Evolutionary conservation across 805 yeast genomes (phyloP).

Genomic region (Candida tallmaniae): DNA sequence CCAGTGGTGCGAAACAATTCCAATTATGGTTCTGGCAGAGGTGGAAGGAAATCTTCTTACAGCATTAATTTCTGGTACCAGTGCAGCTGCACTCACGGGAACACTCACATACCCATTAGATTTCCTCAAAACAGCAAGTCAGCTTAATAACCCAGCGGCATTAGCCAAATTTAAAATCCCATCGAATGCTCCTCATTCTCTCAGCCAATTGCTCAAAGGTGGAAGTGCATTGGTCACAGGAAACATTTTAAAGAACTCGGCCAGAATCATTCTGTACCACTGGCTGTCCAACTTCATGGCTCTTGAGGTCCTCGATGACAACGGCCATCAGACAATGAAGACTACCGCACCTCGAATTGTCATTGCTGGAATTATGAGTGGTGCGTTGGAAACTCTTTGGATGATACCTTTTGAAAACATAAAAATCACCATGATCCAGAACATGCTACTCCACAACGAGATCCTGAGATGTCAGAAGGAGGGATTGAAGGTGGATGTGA

Average conservation of each 20-base stretch:
- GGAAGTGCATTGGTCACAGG: conserved; percentile 75
- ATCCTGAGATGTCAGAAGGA: conserved; percentile 13
- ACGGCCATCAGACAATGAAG: conserved; percentile 43
- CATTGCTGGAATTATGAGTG: conserved; percentile 82
- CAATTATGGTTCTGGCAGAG: too few species aligned
- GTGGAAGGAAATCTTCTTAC: conserved; percentile 41
- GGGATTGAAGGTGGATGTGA: conserved; percentile 21
- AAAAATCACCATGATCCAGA: conserved; percentile 76
- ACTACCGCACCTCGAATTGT: conserved; percentile 76
- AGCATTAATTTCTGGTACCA: conserved; percentile 55
- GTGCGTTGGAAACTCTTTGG: conserved; percentile 73
- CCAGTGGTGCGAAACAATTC: too few species aligned
- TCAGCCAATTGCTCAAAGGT: conserved; percentile 48
- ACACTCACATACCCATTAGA: conserved; percentile 70
- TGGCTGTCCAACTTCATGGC: conserved; percentile 67
- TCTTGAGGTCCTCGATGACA: conserved; percentile 28
- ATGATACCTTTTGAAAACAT: conserved; percentile 89
- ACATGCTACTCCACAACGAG: conserved; percentile 37
- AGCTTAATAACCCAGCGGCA: conserved; percentile 40
- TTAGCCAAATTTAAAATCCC: conserved; percentile 32
- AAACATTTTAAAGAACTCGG: conserved; percentile 63
- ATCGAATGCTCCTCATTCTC: conserved; percentile 26
- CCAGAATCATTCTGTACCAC: conserved; percentile 72
- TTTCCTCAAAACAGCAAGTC: conserved; percentile 60
- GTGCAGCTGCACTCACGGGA: conserved; percentile 61